Evolutionary conservation across 441 rosid species (phyloP).

Genomic region (Monsonia emarginata): DNA sequence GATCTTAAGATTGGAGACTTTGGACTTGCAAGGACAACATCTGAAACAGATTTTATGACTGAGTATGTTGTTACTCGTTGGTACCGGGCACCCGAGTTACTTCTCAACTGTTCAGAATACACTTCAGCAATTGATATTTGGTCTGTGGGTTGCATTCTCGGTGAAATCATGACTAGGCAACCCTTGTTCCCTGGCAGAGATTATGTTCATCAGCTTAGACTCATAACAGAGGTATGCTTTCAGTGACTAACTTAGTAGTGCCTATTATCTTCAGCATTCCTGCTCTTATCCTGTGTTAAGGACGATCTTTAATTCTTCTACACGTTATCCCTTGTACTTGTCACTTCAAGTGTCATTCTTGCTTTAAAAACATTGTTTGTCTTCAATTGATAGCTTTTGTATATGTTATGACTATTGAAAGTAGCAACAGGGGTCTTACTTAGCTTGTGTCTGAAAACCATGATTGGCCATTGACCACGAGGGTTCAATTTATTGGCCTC

Average conservation of each 20-base stretch:
- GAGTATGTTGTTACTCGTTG: slow-evolving; percentile 95
- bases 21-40: slow-evolving; percentile 90
- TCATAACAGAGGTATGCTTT: slow-evolving; percentile 70
- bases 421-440: too few relatives aligned
- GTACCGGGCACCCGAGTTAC: slow-evolving; percentile 93
- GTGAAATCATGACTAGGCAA: slow-evolving; percentile 66
- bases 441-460: too few relatives aligned
- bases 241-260: background rate
- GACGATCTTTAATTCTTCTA: too few relatives aligned
- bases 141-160: slow-evolving; percentile 96
- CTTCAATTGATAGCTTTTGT: too few relatives aligned
- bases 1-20: slow-evolving; percentile 91
- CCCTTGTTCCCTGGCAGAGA: slow-evolving; percentile 91
- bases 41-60: slow-evolving; percentile 96
- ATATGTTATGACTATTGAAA: too few relatives aligned
- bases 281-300: too few relatives aligned
- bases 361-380: too few relatives aligned
- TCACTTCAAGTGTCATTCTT: too few relatives aligned
- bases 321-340: too few relatives aligned
- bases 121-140: slow-evolving; percentile 93
- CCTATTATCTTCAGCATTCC: background rate
- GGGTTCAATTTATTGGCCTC: too few relatives aligned
- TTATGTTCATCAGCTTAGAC: slow-evolving; percentile 86
- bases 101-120: slow-evolving; percentile 83
- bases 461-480: too few relatives aligned